These are phyloP conservation scores for Picochlorum costavermella DNA, from an alignment of 139 green algal species.

Conservation along the genomic window DNA sequence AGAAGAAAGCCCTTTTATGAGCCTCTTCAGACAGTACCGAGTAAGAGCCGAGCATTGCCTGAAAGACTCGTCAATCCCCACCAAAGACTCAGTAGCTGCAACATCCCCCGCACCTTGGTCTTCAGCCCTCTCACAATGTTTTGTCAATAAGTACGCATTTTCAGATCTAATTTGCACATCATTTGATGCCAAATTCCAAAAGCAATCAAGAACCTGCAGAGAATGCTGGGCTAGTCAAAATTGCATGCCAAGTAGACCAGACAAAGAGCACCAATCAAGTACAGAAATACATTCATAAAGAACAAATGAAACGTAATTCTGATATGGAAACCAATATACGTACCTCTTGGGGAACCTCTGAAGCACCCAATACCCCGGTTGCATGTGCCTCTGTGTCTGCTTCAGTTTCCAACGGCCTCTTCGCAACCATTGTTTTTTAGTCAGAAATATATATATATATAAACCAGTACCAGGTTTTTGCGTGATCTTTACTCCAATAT, in stretches of 20 bases:
- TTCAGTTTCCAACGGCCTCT: too few relatives aligned
- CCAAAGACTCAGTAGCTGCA: constrained; percentile 5
- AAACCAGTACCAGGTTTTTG: too few relatives aligned
- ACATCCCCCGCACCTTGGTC: background rate
- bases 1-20: constrained; percentile 59
- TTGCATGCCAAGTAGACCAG: background rate
- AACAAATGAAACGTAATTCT: background rate
- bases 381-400: background rate
- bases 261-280: background rate
- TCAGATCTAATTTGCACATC: constrained; percentile 29
- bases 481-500: too few relatives aligned
- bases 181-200: constrained; percentile 64
- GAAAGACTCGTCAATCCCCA: constrained; percentile 27
- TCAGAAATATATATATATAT: too few relatives aligned
- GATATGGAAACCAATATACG: background rate
- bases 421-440: too few relatives aligned
- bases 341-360: constrained; percentile 43
- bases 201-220: constrained; percentile 50
- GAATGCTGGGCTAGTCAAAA: background rate
- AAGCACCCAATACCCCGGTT: constrained; percentile 44
- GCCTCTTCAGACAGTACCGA: constrained; percentile 57
- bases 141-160: background rate
- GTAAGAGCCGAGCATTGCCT: constrained; percentile 44
- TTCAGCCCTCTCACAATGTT: background rate
- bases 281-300: background rate